Base-by-base conservation (phyloP, 2,329 filamentous ascomycete species). In the Xylariaceae sp. region DNA sequence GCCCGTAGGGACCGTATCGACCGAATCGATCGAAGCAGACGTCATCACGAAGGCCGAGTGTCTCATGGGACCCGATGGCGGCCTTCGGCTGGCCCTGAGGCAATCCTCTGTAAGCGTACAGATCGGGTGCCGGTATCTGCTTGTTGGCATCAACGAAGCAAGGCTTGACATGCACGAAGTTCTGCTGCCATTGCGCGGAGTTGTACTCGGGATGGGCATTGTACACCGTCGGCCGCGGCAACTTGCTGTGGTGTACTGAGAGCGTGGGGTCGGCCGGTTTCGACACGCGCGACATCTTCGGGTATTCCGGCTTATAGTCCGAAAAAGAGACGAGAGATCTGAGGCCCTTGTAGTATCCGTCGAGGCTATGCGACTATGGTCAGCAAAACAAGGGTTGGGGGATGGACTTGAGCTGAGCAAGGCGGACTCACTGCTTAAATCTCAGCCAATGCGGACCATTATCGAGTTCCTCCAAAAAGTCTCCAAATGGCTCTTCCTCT, bases 21-120 rank as follows among this genome's bases (percentile, higher is more conserved):
- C 86, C 84, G 52, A 87, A 93, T 5, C 88, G 75, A 51, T 94
- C 88, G 54, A 93, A 94, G 60, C 88, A 94, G 11, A 93, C 67
- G 48, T 92, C 81, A 40, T 87, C 72, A 15, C 79, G 68, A 25
- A 94, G 58, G 0, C 84, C 87, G 4, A 94, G 61, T 29, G 87
- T 56, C 11, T 77, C 68, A 52, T 92, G 80, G 0, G 83, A 89
- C 3, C 88, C 88, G 46, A 92, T 73, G 2, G 80, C 72, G 3
- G 85, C 76, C 32, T 88, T 78, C 1, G 88, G 84, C 58, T 88
- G 84, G 10, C 84, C 83, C 47, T 80, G 72, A 2, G 83, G 78
- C 5, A 92, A 64, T 7, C 85, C 83, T 2, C 70, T 63, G 46
- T 83, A 86, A 2, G 76, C 80, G 50, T 75, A 83, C 17, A 83